These are phyloP conservation scores for Kazachstania sp. DNA, from an alignment of 1,139 yeast genomes.

Conservation along the genomic window DNA sequence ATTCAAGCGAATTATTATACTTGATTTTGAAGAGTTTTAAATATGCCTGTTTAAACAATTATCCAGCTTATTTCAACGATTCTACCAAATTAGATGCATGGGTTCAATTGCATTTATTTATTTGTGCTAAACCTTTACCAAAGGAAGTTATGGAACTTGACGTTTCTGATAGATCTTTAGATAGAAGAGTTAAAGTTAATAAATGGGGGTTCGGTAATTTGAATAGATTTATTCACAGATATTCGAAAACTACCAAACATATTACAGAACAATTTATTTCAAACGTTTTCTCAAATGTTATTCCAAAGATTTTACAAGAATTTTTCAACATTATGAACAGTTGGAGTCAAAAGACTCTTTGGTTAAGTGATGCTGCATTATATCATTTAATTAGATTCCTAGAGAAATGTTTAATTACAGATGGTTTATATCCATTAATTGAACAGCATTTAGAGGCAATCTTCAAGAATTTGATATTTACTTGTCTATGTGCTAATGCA, in stretches of 20 bases:
- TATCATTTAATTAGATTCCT: constrained; percentile 57
- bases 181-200: constrained; percentile 50
- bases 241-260: constrained; percentile 32
- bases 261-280: constrained; percentile 39
- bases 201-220: constrained; percentile 72
- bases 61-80: constrained; percentile 46
- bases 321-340: constrained; percentile 52
- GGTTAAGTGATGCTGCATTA: constrained; percentile 54
- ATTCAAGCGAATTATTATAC: constrained; percentile 50
- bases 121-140: constrained; percentile 56
- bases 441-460: constrained; percentile 51
- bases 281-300: constrained; percentile 43
- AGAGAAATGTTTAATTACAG: constrained; percentile 51
- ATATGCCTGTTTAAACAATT: constrained; percentile 46
- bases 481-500: constrained; percentile 49
- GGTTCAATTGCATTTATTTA: constrained; percentile 52
- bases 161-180: constrained; percentile 41
- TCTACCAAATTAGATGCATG: constrained; percentile 48
- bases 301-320: constrained; percentile 52
- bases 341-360: constrained; percentile 45
- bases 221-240: constrained; percentile 40
- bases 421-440: constrained; percentile 44
- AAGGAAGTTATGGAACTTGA: constrained; percentile 43
- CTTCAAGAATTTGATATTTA: constrained; percentile 52
- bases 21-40: constrained; percentile 58